A percentile compares a stretch with the other conserved stretches of the same genome.
phyloP scores from a whole-genome alignment of 1,284 basidiomycete genomes.

The Ganoderma sinense region DNA sequence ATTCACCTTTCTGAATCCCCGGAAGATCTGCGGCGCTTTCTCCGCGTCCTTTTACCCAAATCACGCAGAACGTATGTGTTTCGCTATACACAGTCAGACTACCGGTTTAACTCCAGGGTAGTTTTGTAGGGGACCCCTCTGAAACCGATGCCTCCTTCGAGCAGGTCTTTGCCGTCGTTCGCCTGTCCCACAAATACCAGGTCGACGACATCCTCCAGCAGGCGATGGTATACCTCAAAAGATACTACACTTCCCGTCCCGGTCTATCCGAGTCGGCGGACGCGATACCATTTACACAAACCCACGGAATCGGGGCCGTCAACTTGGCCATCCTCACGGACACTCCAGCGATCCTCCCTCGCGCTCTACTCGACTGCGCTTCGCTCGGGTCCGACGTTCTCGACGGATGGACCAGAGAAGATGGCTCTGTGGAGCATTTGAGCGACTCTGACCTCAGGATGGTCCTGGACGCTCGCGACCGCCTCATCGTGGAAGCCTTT shows the following conservation, averaged over 20 bases:
- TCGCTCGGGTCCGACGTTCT: neutral
- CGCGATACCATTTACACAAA: neutral
- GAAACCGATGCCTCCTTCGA: neutral
- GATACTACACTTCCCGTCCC: neutral
- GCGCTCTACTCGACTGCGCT: neutral
- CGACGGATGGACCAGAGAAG: neutral
- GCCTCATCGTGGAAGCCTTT: neutral
- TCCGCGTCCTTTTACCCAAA: slow-evolving; percentile 9
- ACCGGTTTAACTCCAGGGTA: neutral
- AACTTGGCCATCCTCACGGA: neutral
- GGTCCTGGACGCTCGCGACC: neutral
- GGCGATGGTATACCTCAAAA: slow-evolving; percentile 1
- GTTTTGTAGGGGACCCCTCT: neutral
- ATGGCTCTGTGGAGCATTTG: slow-evolving; percentile 2
- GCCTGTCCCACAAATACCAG: slow-evolving; percentile 15
- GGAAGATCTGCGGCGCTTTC: slow-evolving; percentile 3
- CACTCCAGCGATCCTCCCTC: neutral
- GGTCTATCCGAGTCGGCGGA: neutral
- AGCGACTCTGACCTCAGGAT: neutral
- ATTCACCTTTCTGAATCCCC: slow-evolving; percentile 22
- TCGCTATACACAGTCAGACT: neutral
- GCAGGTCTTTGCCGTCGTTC: slow-evolving; percentile 6
- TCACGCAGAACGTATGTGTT: neutral
- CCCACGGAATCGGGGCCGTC: neutral
- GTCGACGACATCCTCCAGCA: slow-evolving; percentile 8